Conservation (phyloP, 2,329 filamentous ascomycete species). For the Lachnellula occidentalis region DNA sequence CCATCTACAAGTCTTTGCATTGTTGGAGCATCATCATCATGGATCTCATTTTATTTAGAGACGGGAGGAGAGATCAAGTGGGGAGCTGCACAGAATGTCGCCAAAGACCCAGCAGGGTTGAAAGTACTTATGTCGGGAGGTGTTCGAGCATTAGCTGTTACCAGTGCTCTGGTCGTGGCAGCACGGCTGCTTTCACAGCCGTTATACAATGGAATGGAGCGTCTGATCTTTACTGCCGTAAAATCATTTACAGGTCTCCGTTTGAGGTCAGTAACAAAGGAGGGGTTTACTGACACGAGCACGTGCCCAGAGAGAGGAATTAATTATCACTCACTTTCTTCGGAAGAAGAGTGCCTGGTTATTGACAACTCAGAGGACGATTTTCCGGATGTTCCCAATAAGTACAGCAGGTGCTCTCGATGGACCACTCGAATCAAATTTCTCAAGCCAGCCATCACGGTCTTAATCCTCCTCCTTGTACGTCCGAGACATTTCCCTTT, state of each 20-base stretch:
- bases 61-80: conserved; percentile 37
- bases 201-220: conserved; percentile 25
- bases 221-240: conserved; percentile 12
- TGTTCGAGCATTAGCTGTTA: conserved; percentile 26
- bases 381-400: background rate
- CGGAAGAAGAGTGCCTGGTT: background rate
- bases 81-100: conserved; percentile 32
- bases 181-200: conserved; percentile 29
- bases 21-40: conserved; percentile 31
- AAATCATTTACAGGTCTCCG: conserved; percentile 12
- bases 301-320: background rate
- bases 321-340: background rate
- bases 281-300: background rate
- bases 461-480: conserved; percentile 29
- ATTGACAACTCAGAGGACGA: background rate
- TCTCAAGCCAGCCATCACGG: conserved; percentile 11
- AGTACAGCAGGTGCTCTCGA: background rate
- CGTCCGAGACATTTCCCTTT: conserved; percentile 32
- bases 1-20: conserved; percentile 18
- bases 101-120: conserved; percentile 34
- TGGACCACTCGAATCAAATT: conserved; percentile 5
- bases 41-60: conserved; percentile 36
- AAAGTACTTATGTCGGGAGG: conserved; percentile 34
- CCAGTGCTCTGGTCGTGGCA: conserved; percentile 24
- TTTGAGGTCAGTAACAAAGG: background rate